Conservation (phyloP, 768 basidiomycete genomes). For the Tylopilus intermedius region DNA sequence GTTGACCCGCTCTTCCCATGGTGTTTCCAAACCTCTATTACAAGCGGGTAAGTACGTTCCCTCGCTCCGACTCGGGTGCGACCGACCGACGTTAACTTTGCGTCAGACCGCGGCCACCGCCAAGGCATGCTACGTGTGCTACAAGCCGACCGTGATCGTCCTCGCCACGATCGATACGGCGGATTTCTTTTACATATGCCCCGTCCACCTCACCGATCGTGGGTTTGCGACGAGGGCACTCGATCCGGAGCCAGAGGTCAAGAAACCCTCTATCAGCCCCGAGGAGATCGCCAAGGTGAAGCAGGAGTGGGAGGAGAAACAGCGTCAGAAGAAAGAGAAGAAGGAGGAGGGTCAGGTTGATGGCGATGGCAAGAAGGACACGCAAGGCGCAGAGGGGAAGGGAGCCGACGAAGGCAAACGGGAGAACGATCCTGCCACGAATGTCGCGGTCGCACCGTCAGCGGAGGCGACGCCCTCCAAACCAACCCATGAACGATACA, state of each 20-base stretch:
- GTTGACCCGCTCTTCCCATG: constrained; percentile 34
- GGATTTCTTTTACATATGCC: constrained; percentile 86
- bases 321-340: constrained; percentile 54
- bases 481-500: constrained; percentile 66
- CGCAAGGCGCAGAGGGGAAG: constrained; percentile 30
- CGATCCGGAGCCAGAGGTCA: constrained; percentile 37
- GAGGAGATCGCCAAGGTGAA: constrained; percentile 78
- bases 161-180: constrained; percentile 77
- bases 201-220: constrained; percentile 70
- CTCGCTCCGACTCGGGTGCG: neutral
- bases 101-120: constrained; percentile 70
- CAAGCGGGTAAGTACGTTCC: constrained; percentile 72
- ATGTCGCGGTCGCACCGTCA: constrained; percentile 16
- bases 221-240: constrained; percentile 63
- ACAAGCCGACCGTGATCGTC: constrained; percentile 75
- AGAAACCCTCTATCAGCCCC: constrained; percentile 37
- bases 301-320: constrained; percentile 74
- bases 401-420: constrained; percentile 30
- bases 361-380: constrained; percentile 27
- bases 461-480: constrained; percentile 30
- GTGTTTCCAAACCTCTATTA: constrained; percentile 84
- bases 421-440: constrained; percentile 18
- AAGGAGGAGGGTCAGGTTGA: constrained; percentile 31
- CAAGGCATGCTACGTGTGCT: constrained; percentile 75
- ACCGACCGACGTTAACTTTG: neutral